Base-by-base conservation (phyloP, 177 flowering plant genomes). In the Vitis hybrid region DNA sequence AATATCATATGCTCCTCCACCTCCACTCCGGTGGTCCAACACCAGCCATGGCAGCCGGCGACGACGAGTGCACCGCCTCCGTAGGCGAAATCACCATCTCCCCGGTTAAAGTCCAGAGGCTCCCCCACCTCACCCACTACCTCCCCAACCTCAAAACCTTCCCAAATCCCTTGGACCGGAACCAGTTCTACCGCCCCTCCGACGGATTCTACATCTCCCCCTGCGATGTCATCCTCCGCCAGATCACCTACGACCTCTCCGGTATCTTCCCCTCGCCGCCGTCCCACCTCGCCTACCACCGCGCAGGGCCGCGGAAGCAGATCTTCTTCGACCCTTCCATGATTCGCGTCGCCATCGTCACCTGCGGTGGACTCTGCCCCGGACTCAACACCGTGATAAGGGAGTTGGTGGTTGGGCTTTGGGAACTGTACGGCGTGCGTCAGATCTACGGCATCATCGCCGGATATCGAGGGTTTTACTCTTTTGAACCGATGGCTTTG, bases 351-450 rank as follows among this genome's bases (percentile, higher is more conserved):
- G 94, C 90, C 2, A 88, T 93, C 39, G 94, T 91, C 45, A 91
- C 93, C 7, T 93, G 98, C 64, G 98, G 97, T 0, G 98, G 98
- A 2, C 79, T 93, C 5, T 93, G 98, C 70, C 97, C 94, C 0
- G 97, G 97, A 5, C 16, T 88, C 77, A 92, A 92, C 62, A 89
- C 94, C 13, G 96, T 92, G n/a, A 87, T 90, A 9, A 79, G 92
- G 70, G 94, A 92, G 80, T 77, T 92, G 33, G 97, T 92, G 51
- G 87, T 88, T 10, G 97, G 92, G n/a, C 79, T 90, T 10, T 86
- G 92, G 92, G 89, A 90, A 26, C 72, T 88, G 3, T 93, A 93
- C 64, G 92, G 92, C 0, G 94, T 89, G 21, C 80, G 89, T 2
- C 71, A 84, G 53, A 88, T 93, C 2, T 88, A 53, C 45, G 98